Conservation (phyloP, 257 asterid genomes). For the Echites panduratus region DNA sequence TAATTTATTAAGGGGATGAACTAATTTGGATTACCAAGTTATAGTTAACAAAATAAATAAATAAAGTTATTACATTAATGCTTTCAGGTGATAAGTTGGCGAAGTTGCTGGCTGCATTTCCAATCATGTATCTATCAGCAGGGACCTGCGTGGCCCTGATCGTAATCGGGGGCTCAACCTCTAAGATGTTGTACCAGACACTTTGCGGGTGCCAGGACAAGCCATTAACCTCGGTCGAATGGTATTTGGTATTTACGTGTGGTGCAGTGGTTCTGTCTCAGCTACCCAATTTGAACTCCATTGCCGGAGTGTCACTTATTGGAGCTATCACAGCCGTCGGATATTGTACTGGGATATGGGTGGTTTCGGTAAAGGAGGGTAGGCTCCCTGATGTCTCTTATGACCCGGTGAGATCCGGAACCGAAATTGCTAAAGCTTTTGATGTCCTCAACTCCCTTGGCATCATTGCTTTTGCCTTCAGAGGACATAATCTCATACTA, state of each 20-base stretch:
- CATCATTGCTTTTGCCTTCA: conserved; percentile 78
- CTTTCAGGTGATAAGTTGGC: conserved; percentile 27
- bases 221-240: conserved; percentile 62
- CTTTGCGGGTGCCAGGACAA: conserved; percentile 56
- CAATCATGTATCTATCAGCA: conserved; percentile 63
- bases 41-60: too few relatives aligned
- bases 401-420: conserved; percentile 35
- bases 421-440: conserved; percentile 34
- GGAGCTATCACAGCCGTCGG: conserved; percentile 84
- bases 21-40: not conserved
- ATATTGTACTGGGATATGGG: conserved; percentile 76
- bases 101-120: conserved; percentile 37
- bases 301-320: conserved; percentile 76
- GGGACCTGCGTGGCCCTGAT: conserved; percentile 82
- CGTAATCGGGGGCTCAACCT: conserved; percentile 76
- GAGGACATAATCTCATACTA: conserved; percentile 89
- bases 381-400: conserved; percentile 62
- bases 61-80: too few relatives aligned
- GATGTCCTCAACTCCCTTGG: conserved; percentile 79
- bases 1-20: not conserved
- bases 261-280: conserved; percentile 75
- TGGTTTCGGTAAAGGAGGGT: conserved; percentile 60
- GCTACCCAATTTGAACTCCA: conserved; percentile 86
- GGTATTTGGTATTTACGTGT: conserved; percentile 84
- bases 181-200: conserved; percentile 49